phyloP scores from a whole-genome alignment of 2,329 filamentous ascomycete genomes.

The Thermochaetoides dissita region DNA sequence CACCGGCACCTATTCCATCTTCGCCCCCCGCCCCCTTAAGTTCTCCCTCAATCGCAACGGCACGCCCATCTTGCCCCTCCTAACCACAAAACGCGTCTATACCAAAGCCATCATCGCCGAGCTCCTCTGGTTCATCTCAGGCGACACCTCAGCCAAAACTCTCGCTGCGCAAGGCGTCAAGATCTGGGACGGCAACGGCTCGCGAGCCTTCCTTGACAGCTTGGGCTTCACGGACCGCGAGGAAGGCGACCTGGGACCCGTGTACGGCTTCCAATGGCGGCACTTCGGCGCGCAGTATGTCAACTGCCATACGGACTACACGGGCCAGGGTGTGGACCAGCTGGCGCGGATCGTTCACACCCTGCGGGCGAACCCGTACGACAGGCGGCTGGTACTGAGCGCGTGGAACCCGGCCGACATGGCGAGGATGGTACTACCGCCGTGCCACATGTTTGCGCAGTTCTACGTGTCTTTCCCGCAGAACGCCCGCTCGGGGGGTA shows the following conservation, averaged over 20 bases:
- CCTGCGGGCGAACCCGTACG: constrained; percentile 69
- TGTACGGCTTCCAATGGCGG: constrained; percentile 98
- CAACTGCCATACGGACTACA: constrained; percentile 67
- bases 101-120: constrained; percentile 79
- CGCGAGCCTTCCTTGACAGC: constrained; percentile 74
- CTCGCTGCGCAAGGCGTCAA: constrained; percentile 72
- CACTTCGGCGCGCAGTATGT: constrained; percentile 90
- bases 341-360: constrained; percentile 82
- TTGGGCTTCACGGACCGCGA: constrained; percentile 69
- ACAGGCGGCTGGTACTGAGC: constrained; percentile 75
- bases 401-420: constrained; percentile 91
- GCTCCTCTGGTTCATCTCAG: constrained; percentile 89
- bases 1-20: constrained; percentile 81
- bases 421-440: constrained; percentile 77
- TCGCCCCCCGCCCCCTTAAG: constrained; percentile 73
- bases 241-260: constrained; percentile 81
- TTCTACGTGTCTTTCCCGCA: constrained; percentile 74
- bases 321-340: constrained; percentile 82
- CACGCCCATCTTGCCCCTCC: constrained; percentile 64
- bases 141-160: constrained; percentile 63
- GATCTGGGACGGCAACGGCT: constrained; percentile 98
- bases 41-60: constrained; percentile 61
- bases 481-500: neutral
- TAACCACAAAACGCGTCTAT: constrained; percentile 96
- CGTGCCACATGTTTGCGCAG: constrained; percentile 95